Evolutionary conservation across 2,329 filamentous ascomycete species (phyloP).

Genomic region (Fusarium liriodendri): DNA sequence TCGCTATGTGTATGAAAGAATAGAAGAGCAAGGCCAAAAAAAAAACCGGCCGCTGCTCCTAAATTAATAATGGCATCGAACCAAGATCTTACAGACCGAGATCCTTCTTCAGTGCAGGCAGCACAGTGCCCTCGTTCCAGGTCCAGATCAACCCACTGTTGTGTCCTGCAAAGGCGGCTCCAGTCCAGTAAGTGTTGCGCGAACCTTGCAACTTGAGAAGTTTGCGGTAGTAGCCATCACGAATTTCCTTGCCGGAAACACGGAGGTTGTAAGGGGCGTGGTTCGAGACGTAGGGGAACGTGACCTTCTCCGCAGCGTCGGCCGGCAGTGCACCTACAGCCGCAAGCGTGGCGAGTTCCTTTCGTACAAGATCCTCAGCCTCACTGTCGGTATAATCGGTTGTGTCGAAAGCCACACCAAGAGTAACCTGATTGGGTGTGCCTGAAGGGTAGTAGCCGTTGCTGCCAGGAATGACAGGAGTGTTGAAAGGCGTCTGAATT

Average conservation of each 20-base stretch:
- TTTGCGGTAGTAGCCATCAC: conserved; percentile 18
- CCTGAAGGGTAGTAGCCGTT: background rate
- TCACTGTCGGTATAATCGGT: conserved; percentile 9
- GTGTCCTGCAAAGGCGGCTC: conserved; percentile 34
- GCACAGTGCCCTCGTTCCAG: conserved; percentile 31
- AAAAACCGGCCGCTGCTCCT: too few species aligned
- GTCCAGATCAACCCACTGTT: conserved; percentile 36
- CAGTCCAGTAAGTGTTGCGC: conserved; percentile 35
- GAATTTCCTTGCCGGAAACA: conserved; percentile 9
- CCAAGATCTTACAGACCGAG: conserved; percentile 16
- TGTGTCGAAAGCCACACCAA: conserved; percentile 11
- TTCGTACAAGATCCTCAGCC: conserved; percentile 8
- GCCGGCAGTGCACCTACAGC: background rate
- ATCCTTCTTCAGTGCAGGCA: conserved; percentile 30
- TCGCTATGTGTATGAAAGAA: background rate
- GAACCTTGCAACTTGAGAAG: conserved; percentile 20
- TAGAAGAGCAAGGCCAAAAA: too few species aligned
- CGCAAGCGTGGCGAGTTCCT: conserved; percentile 16
- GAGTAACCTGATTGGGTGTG: conserved; percentile 1
- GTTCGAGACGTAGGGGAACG: conserved; percentile 5
- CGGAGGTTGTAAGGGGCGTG: conserved; percentile 33
- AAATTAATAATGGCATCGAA: too few species aligned
- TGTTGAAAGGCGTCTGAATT: background rate
- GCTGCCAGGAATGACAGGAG: conserved; percentile 15
- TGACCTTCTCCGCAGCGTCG: conserved; percentile 5